Percentiles rank a stretch among this genome's conserved stretches.
phyloP scores from a whole-genome alignment of 2,329 filamentous ascomycete genomes.

The Cladosporium phlei region DNA sequence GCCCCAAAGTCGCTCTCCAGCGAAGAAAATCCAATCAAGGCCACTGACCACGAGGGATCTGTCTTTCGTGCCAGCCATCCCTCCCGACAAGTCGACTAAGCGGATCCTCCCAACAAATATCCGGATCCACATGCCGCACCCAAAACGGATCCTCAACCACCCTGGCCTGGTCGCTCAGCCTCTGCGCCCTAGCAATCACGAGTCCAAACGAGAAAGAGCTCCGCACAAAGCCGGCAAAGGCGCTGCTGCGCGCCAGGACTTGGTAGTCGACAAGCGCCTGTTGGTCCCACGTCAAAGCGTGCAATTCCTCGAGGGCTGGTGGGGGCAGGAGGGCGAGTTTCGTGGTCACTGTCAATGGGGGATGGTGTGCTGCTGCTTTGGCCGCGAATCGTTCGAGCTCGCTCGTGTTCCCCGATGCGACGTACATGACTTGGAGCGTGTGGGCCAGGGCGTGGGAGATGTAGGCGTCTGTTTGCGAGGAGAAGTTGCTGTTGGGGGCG shows the following conservation, averaged over 20 bases:
- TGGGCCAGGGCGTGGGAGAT: conserved; percentile 31
- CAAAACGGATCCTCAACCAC: conserved; percentile 24
- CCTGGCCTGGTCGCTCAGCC: conserved; percentile 23
- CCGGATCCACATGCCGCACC: conserved; percentile 22
- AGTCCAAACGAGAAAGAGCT: conserved; percentile 48
- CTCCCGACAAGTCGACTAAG: conserved; percentile 25
- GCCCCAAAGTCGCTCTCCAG: neutral
- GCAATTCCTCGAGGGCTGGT: conserved; percentile 33
- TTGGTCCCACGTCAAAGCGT: conserved; percentile 45
- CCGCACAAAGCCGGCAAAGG: conserved; percentile 43
- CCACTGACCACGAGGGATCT: conserved; percentile 28
- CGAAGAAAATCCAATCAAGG: conserved; percentile 16
- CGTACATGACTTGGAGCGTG: conserved; percentile 36
- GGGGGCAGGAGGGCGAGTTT: conserved; percentile 42
- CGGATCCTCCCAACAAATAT: conserved; percentile 27
- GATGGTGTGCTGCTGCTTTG: conserved; percentile 33
- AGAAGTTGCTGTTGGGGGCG: conserved; percentile 28
- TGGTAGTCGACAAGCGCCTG: conserved; percentile 50
- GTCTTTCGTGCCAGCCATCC: conserved; percentile 23
- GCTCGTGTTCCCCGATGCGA: conserved; percentile 39
- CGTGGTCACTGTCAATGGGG: conserved; percentile 37
- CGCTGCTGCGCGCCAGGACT: conserved; percentile 41
- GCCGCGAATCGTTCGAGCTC: conserved; percentile 36
- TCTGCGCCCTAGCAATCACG: conserved; percentile 39
- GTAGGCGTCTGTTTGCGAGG: conserved; percentile 36